A percentile compares a stretch with the other conserved stretches of the same genome.
Conservation (phyloP, 179 eudicot species). For the Silene vulgaris region DNA sequence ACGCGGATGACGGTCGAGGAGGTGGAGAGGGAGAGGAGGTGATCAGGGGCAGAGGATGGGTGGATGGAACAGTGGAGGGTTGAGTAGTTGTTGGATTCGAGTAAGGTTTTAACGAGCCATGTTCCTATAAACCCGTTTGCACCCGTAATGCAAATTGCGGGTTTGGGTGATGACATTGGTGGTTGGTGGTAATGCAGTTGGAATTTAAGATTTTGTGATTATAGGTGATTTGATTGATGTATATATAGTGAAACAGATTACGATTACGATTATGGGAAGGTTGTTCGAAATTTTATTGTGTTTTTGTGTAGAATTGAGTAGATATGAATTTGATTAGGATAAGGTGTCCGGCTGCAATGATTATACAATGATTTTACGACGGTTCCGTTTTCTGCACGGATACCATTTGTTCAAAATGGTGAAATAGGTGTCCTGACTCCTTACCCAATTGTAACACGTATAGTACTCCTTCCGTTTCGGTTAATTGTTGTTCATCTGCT, state of each 20-base stretch:
- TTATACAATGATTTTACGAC: too few relatives aligned
- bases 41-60: constrained; percentile 57
- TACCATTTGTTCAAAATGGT: too few relatives aligned
- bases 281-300: too few relatives aligned
- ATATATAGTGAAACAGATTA: too few relatives aligned
- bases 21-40: constrained; percentile 44
- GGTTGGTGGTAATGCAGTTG: background rate
- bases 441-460: too few relatives aligned
- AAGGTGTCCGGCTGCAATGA: background rate
- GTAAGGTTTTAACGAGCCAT: constrained; percentile 52
- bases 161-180: background rate
- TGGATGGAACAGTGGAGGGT: constrained; percentile 57
- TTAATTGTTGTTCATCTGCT: too few relatives aligned
- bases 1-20: constrained; percentile 14
- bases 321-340: background rate
- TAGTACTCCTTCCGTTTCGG: too few relatives aligned
- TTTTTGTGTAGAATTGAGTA: background rate
- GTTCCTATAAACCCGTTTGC: constrained; percentile 83
- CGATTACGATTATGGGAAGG: too few relatives aligned
- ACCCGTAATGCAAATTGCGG: constrained; percentile 64
- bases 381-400: background rate
- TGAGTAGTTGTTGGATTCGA: constrained; percentile 45
- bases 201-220: background rate
- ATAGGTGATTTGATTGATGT: background rate
- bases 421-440: too few relatives aligned